Evolutionary conservation across 805 yeast genomes (phyloP), one percentile per base, ranked within the genome.

Genomic region (Lachancea thermotolerans): DNA sequence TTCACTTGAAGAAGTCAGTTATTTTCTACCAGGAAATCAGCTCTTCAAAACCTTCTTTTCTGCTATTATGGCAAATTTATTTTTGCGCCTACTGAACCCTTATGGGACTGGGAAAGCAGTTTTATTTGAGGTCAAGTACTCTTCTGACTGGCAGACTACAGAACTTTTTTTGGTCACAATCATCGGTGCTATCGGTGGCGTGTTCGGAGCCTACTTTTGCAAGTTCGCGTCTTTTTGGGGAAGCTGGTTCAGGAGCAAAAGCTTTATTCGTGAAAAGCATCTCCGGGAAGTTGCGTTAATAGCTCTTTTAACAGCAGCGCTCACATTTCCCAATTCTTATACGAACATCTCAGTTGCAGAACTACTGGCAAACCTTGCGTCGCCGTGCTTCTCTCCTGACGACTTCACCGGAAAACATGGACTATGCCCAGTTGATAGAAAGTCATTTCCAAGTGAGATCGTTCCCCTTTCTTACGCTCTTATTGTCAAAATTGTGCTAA

Each of bases 41-140:
- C 59, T 78, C 11, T 75, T 78, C 57, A 70, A 76, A 37, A 68
- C 75, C 14, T 78, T 77, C 56, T 71, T 77, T 49, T 76, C 81
- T 58, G 79, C 82, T 11, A 74, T 77, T 45, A 66, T 68, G 17
- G 73, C 80, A 6, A 74, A 77, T 2, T 59, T 78, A 25, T 75
- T 75, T 50, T 58, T 77, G 41, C 74, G 75, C 50, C 69, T 78
- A 36, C 58, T 77, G 50, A 70, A 78, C 56, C 82, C 82, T 6
- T 78, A 77, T 52, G 79, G 79, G 2, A 78, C 82, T 1, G 81
- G 81, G 1, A 75, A 76, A 42, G 73, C 78, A 8, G 82, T 77
- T 5, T 56, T 76, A 14, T 78, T 78, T 52, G 79, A 75, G 52
- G 72, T 77, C 37, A 57, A 60, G 12, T 78, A 77, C 54, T 54